Evolutionary conservation across 768 basidiomycete species (phyloP).

Genomic region (Mycena kentingensis): DNA sequence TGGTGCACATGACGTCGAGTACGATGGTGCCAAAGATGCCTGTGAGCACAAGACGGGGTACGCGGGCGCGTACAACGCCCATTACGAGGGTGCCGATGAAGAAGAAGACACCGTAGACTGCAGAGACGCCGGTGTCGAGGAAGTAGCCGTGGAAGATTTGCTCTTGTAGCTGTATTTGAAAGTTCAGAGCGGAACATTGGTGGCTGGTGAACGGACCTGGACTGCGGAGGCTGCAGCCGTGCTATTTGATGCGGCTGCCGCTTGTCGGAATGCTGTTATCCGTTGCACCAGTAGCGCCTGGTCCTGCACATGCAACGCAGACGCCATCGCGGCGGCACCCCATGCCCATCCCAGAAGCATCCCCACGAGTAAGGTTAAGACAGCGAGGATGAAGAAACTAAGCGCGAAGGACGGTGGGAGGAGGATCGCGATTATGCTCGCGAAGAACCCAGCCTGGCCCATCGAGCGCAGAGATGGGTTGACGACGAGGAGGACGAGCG

Average conservation of each 20-base stretch:
- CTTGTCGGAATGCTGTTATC: constrained; percentile 19
- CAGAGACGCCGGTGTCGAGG: constrained; percentile 45
- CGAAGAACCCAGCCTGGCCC: constrained; percentile 46
- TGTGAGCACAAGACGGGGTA: constrained; percentile 42
- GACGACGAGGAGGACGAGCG: constrained; percentile 40
- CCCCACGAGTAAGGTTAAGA: constrained; percentile 37
- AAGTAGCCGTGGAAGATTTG: constrained; percentile 42
- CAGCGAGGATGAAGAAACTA: constrained; percentile 39
- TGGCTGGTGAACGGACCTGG: constrained; percentile 1
- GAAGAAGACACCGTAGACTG: constrained; percentile 46
- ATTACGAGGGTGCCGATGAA: constrained; percentile 46
- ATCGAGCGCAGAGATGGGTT: constrained; percentile 33
- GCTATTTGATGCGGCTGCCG: constrained; percentile 39
- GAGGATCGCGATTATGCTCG: constrained; percentile 42
- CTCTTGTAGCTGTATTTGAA: constrained; percentile 33
- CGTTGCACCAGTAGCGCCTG: constrained; percentile 37
- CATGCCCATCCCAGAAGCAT: constrained; percentile 52
- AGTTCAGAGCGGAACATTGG: background rate
- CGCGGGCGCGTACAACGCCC: constrained; percentile 38
- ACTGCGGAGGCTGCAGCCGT: background rate
- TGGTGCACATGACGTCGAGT: constrained; percentile 38
- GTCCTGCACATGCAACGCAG: constrained; percentile 39
- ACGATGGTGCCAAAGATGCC: constrained; percentile 49
- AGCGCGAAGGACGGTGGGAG: constrained; percentile 42
- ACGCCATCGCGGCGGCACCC: constrained; percentile 46